Evolutionary conservation across 495 filamentous ascomycete species (phyloP), one percentile per base, ranked within the genome.

Genomic region (Lindgomyces ingoldianus): DNA sequence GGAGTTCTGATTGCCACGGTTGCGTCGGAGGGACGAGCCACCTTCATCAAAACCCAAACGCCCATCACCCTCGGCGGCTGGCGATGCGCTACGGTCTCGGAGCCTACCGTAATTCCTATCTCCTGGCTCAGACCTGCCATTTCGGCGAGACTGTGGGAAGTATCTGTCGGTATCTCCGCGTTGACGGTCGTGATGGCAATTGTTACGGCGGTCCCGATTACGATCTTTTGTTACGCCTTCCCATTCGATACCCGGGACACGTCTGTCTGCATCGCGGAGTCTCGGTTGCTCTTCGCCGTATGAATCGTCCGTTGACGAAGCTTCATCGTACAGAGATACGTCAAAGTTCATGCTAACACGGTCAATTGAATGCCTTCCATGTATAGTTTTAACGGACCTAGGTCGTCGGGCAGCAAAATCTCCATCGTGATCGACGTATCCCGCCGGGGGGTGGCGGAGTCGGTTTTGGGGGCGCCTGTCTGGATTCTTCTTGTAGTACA

Each of bases 401-500:
- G n/a, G n/a, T n/a, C n/a, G n/a, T n/a, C n/a, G n/a, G n/a, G n/a
- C n/a, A n/a, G n/a, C 82, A 50, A 83, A 85, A 50, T 81, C 76
- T 51, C 82, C 58, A 86, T 81, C 55, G 22, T 26, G 42, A 16
- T 19, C n/a, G 4, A 18, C 47, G 30, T 47, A 47, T n/a, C 30
- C 53, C 55, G 22, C n/a, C 55, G 39, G 16, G 26, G 39, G 4
- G 24, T n/a, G 21, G 25, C 25, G n/a, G 46, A 24, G 16, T 11
- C 36, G 54, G 2, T 25, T 4, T 27, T 4, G 10, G 3, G 9
- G 46, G 18, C 44, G 29, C 39, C 24, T 22, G 2, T 95, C 87
- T 0, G 92, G 91, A 68, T 98, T 87, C 70, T 94, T 81, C 9
- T 96, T 84, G 72, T 98, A 98, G 76, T 92, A 98, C 16, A 91